Conservation (phyloP, 495 filamentous ascomycete species). For the Annulohypoxylon bovei region DNA sequence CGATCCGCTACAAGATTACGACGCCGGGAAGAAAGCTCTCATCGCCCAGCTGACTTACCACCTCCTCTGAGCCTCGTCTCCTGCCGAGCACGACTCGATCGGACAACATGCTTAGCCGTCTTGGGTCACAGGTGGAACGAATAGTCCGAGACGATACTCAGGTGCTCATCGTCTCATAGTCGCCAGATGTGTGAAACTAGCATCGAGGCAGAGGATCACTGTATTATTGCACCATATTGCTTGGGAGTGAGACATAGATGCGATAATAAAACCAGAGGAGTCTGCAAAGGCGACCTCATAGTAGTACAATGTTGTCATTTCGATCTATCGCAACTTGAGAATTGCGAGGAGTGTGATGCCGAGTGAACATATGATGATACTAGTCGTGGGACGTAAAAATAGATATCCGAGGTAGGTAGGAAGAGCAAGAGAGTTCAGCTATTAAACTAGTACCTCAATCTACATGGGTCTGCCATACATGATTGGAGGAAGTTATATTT, state of each 20-base stretch:
- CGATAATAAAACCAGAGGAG: conserved; percentile 11
- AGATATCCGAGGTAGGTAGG: too few relatives aligned
- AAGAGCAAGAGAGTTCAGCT: too few relatives aligned
- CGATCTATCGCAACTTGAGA: background rate
- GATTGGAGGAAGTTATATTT: too few relatives aligned
- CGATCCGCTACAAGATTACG: conserved; percentile 6
- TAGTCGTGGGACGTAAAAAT: too few relatives aligned
- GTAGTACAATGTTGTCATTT: background rate
- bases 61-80: background rate
- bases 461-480: too few relatives aligned
- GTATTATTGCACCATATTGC: conserved; percentile 12
- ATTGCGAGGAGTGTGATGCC: background rate
- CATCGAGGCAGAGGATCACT: background rate
- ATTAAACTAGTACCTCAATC: too few relatives aligned
- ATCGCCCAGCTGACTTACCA: background rate
- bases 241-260: conserved; percentile 11
- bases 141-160: background rate
- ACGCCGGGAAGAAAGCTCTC: background rate
- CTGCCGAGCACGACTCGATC: background rate
- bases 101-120: background rate
- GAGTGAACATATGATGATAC: background rate
- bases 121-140: conserved; percentile 15
- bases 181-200: conserved; percentile 6
- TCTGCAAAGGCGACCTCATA: conserved; percentile 5
- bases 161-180: conserved; percentile 5